phyloP scores from a whole-genome alignment of 331 rosid genomes.

The Phaseolus coccineus region DNA sequence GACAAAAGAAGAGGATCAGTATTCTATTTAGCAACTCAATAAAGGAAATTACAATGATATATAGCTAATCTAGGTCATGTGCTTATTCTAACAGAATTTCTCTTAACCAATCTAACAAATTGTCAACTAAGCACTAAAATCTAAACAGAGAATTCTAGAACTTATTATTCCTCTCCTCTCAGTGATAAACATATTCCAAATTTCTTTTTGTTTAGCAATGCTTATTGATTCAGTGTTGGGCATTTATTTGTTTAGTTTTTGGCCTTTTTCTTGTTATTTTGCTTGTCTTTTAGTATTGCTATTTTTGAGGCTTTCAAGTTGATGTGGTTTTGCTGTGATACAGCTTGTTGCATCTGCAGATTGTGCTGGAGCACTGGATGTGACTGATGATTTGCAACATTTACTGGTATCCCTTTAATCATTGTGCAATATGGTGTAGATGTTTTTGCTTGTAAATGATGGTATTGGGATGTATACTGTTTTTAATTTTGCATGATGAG shows the following conservation, averaged over 20 bases:
- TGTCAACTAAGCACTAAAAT: too few relatives aligned
- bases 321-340: conserved; percentile 63
- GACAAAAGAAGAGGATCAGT: too few relatives aligned
- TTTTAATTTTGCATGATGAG: conserved; percentile 6
- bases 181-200: too few relatives aligned
- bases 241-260: background rate
- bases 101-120: too few relatives aligned
- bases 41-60: too few relatives aligned
- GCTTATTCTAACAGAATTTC: too few relatives aligned
- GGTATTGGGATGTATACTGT: background rate
- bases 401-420: conserved; percentile 67
- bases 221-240: conserved; percentile 6
- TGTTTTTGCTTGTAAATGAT: background rate
- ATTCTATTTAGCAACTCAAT: too few relatives aligned
- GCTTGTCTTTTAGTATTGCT: conserved; percentile 30
- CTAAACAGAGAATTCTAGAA: too few relatives aligned
- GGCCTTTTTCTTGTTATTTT: background rate
- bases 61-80: too few relatives aligned
- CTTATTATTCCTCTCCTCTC: too few relatives aligned
- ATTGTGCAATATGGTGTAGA: conserved; percentile 19
- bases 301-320: conserved; percentile 39
- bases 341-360: conserved; percentile 99
- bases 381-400: conserved; percentile 90
- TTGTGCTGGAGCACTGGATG: conserved; percentile 98
- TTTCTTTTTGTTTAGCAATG: too few relatives aligned